Evolutionary conservation across 768 basidiomycete genomes (phyloP), one percentile per base, ranked within the genome.

Genomic region (Candolleomyces eurysporus): DNA sequence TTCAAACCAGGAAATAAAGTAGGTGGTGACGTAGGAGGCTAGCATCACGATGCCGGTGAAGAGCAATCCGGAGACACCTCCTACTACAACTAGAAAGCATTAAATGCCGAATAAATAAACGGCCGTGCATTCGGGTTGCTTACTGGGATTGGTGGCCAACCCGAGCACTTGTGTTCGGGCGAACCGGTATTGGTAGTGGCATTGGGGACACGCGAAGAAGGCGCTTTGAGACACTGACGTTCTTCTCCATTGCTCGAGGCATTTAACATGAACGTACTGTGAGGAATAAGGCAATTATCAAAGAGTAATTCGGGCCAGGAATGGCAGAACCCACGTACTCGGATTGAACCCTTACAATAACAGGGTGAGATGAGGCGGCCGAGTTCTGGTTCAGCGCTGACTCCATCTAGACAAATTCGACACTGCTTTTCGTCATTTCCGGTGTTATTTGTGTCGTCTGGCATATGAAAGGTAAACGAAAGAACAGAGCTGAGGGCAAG

Each of bases 281-380:
- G 55, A 58, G 19, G 32, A 50, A 30, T 50, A 26, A 57, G 50
- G 58, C 14, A 19, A 22, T 13, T 51, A 39, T 64, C 58, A 65
- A 72, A 48, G 70, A 39, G 30, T 7, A 21, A 22, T 17, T 22
- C 26, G 30, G 22, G 16, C 8, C 49, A 22, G 9, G 21, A 51
- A 31, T 5, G 46, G 14, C 30, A 21, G 21, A 51, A 31, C 21
- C n/a, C 79, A 65, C 67, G 36, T 36, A 81, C 81, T 61, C 87
- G 89, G 62, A 94, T 91, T 21, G 88, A 88, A 48, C 93, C 93
- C 63, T 84, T 86, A 72, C 90, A 91, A 2, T 88, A 76, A 71
- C 91, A 92, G 5, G 94, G 94, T 32, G 88, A 85, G 65, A 96
- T 92, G 65, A 95, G 82, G 58, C 87, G 83, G 2, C 94, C 94